These are phyloP conservation scores for Citrus medica DNA, from an alignment of 345 rosid species.

Conservation along the genomic window DNA sequence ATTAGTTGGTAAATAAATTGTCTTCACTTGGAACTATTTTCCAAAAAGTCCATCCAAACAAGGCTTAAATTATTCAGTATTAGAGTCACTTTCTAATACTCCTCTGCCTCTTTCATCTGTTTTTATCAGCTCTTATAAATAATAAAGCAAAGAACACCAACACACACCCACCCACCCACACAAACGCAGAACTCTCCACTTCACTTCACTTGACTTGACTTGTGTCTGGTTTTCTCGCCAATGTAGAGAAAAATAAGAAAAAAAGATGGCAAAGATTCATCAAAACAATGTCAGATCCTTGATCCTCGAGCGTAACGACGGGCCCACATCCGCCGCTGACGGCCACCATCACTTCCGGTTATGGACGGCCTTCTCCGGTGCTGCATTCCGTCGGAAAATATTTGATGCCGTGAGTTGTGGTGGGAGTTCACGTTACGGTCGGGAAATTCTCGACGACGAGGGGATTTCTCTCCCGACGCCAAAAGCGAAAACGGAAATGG, in stretches of 20 bases:
- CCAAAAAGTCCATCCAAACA: background rate
- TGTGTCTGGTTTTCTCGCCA: background rate
- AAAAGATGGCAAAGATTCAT: conserved; percentile 70
- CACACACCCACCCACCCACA: too few relatives aligned
- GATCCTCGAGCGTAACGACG: conserved; percentile 42
- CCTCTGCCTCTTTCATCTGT: background rate
- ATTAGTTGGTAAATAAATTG: background rate
- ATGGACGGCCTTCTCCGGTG: conserved; percentile 59
- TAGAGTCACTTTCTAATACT: background rate
- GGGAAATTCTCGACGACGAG: conserved; percentile 35
- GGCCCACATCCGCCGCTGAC: conserved; percentile 27
- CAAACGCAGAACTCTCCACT: background rate
- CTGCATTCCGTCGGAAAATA: conserved; percentile 68
- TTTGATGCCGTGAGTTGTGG: conserved; percentile 81
- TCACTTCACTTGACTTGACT: background rate
- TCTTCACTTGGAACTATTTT: background rate
- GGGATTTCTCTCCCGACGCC: conserved; percentile 28
- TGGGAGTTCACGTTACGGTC: conserved; percentile 54
- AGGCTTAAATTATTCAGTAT: too few relatives aligned
- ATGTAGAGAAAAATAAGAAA: background rate
- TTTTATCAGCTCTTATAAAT: background rate
- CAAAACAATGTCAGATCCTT: conserved; percentile 71
- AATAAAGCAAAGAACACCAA: background rate
- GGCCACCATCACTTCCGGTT: conserved; percentile 47
- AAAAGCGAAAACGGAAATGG: conserved; percentile 27